Evolutionary conservation across 371 early-diverging fungal genomes (phyloP), one percentile per base, ranked within the genome.

Genomic region (Syncephalastrum sp.): DNA sequence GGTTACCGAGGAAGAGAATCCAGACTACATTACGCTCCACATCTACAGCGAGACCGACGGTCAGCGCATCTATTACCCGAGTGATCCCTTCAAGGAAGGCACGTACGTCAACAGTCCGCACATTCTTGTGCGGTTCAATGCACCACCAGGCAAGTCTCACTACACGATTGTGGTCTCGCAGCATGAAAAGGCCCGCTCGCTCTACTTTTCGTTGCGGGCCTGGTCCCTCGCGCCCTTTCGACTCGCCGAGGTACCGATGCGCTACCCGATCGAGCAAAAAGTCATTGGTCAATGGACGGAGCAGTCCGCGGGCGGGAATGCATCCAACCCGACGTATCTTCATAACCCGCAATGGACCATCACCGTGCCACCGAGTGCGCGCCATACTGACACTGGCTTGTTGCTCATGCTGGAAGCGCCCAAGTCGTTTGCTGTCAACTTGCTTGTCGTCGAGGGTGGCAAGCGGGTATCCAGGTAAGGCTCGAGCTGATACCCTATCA

Each of bases 71-170:
- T 91, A 86, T 65, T 92, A 91, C 60, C 90, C 90, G 15, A 88
- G 82, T 14, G 81, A 80, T 15, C 86, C 92, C 1, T 71, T 89
- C 59, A 82, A 76, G 63, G 70, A 79, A 63, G 93, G 93, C 14
- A 86, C 85, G 16, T 93, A 92, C 68, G 87, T 92, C 46, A 94
- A 94, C 62, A 89, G 86, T 50, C 93, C 90, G 4, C 92, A 93
- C 68, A 87, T 91, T 47, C 72, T 93, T 61, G 86, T 86, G 19
- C 78, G 88, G 13, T 88, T 91, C 59, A 82, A 79, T 56, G 86
- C 85, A 7, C 85, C 86, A 5, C 72, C 79, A 5, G 89, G 89
- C 5, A 67, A 62, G 12, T 75, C 70, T 44, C 63, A 78, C 41
- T 91, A 89, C 64, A 91, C 91, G 0, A 72, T 92, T 59, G 92